Base-by-base conservation (phyloP, 257 asterid species). In the Salvia hispanica region DNA sequence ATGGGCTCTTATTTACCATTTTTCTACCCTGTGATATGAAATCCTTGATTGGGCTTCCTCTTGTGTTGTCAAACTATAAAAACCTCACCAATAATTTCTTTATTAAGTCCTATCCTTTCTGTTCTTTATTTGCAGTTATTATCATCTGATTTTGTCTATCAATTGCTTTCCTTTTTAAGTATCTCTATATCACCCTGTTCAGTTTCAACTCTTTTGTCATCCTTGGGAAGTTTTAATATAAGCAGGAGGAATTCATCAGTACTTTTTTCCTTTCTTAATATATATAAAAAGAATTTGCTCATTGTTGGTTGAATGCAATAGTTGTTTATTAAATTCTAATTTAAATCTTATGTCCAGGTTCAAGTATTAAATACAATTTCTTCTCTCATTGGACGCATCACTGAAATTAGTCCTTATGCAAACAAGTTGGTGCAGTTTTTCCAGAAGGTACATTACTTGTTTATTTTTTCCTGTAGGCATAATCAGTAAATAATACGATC, bases 291-390 rank as follows among this genome's bases (percentile, higher is more conserved):
- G 39, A 1, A 54, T 54, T 1, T 55, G 16, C 15, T 74, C 33
- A 54, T 37, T 62, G 54, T 8, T 45, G 31, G 71, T 65, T 62
- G 33, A 47, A 28, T n/a, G 21, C 64, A 52, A 13, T 37, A 43
- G 47, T 69, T 68, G 48, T 50, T 44, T 14, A 47, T 52, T 31
- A 25, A 31, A 21, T 37, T 76, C 67, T 63, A 15, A 62, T 73
- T 64, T 70, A 15, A 53, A 72, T 68, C 58, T 57, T 43, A 70
- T 43, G 8, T 80, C 71, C 93, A 94, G 99, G 99, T 94, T 84
- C 97, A 91, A 84, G 93, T 88, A 67, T 75, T 94, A 58, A 94
- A 94, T 79, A 87, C 98, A 0, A 83, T 94, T 54, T 84, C 99
- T 79, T 74, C 76, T 77, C 95, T 94, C 73, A 84, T 94, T 70